Evolutionary conservation across 495 filamentous ascomycete genomes (phyloP).

Genomic region (Penicillium diatomitis): DNA sequence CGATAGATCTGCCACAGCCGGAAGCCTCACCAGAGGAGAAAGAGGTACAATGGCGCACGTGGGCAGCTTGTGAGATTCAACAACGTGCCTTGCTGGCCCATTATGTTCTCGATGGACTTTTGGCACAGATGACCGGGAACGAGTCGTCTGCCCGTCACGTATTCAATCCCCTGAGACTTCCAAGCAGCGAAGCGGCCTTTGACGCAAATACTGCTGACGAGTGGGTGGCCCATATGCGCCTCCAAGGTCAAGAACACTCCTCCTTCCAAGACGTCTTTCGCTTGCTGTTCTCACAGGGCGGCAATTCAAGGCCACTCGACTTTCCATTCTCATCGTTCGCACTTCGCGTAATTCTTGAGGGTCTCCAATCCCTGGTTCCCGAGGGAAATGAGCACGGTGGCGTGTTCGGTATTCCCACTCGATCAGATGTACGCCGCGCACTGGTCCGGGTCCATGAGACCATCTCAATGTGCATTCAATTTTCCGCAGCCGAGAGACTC

Average conservation of each 20-base stretch:
- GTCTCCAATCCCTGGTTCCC: slow-evolving; percentile 35
- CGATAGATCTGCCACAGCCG: slow-evolving; percentile 27
- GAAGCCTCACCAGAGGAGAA: slow-evolving; percentile 28
- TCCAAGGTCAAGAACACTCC: slow-evolving; percentile 21
- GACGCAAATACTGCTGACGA: slow-evolving; percentile 34
- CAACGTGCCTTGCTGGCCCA: slow-evolving; percentile 39
- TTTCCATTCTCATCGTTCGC: slow-evolving; percentile 35
- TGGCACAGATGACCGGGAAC: slow-evolving; percentile 40
- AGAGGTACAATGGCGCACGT: slow-evolving; percentile 33
- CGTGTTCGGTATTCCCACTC: slow-evolving; percentile 33
- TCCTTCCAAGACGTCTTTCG: slow-evolving; percentile 36
- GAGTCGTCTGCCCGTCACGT: slow-evolving; percentile 34
- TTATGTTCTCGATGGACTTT: slow-evolving; percentile 39
- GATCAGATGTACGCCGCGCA: slow-evolving; percentile 30
- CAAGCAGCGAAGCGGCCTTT: slow-evolving; percentile 35
- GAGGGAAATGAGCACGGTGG: slow-evolving; percentile 33
- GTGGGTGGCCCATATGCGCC: slow-evolving; percentile 31
- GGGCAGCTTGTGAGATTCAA: slow-evolving; percentile 39
- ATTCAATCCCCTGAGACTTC: slow-evolving; percentile 31
- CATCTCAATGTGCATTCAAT: slow-evolving; percentile 30
- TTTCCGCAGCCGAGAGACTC: slow-evolving; percentile 29
- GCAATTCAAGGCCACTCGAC: slow-evolving; percentile 24
- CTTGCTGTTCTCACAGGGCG: slow-evolving; percentile 29
- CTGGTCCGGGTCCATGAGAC: slow-evolving; percentile 35
- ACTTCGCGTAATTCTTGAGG: slow-evolving; percentile 37